Evolutionary conservation across 208 protist genomes (phyloP), one percentile per base, ranked within the genome.

Genomic region (Crithidia bombi): DNA sequence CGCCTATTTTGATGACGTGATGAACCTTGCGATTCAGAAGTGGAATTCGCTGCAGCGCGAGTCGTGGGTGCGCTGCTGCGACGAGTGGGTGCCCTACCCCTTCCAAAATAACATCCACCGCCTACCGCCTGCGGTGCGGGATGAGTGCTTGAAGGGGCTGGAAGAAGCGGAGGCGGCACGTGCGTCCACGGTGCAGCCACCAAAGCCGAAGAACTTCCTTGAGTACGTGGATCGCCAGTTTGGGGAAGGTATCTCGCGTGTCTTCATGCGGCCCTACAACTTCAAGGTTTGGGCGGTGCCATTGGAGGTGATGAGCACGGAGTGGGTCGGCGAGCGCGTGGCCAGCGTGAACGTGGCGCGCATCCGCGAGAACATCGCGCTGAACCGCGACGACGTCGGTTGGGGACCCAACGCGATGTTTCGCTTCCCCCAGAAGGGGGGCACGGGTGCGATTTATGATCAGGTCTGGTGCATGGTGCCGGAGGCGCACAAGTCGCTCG

Each of bases 251-350:
- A 89, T 94, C 43, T 73, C 81, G 0, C 59, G 79, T 19, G 41
- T 87, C 28, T 94, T 94, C 73, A 91, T 94, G 89, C 70, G 73
- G 30, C 89, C 89, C 33, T 94, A 94, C 68, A 94, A 94, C 67
- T 83, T 87, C 46, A 94, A 94, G 73, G 84, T 87, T 38, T 94
- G 89, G 89, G 86, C 89, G 11, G 73, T 90, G n/a, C 85, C 89
- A 12, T 68, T 84, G 26, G 32, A 71, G 14, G 61, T 84, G 59
- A 81, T 94, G 83, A 87, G 78, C 72, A 78, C 73, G 3, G 81
- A 82, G 61, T 94, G 89, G 89, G 75, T 89, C 25, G 89, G 85
- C 52, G 89, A 94, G 73, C 89, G 89, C 36, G 89, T 94, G 15
- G 81, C 89, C 5, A 78, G 71, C n/a, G 81, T 91, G 25, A 69